Evolutionary conservation across 192 early-diverging fungal genomes (phyloP), one percentile per base, ranked within the genome.

Genomic region (Mortierella antarctica): DNA sequence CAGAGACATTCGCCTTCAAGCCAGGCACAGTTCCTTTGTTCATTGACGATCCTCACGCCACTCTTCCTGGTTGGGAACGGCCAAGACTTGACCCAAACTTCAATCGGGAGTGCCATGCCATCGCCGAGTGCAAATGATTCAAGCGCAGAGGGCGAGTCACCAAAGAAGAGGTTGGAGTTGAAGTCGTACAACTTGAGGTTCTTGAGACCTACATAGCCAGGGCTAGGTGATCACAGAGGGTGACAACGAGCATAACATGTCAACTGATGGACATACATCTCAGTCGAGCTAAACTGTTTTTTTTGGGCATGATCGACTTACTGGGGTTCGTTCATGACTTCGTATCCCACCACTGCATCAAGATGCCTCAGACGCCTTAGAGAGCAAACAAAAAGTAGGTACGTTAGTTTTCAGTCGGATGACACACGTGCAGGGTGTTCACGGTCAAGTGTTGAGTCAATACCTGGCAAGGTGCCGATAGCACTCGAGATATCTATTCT

Each of bases 311-410:
- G 23, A 31, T 57, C 5, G 17, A 73, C 83, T 80, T 83, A 80
- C 82, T 87, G 83, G 18, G 91, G 91, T 62, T 94, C 92, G 57
- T 94, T 93, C 83, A 95, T 91, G 21, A 94, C 88, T 75, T 95
- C 94, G 63, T 92, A 94, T 23, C 94, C 94, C 17, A 93, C 71
- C 0, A 95, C 88, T 9, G 91, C 85, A 14, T 89, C 85, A 9
- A 94, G 71, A 56, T 91, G 77, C 53, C 73, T 72, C 21, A 95
- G 53, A 1, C 94, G 91, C 11, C 89, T 92, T 56, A 13, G 18
- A 44, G 17, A 23, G 12, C 13, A 53, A 17, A 20, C 39, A 13
- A 11, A 15, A 5, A 9, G 18, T 18, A 45, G 21, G 17, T 55
- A 10, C 59, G 12, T 41, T 4, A 47, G 57, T 52, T 31, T 31